Conservation (phyloP, 2,329 filamentous ascomycete species). For the Conoideocrella luteorostrata region DNA sequence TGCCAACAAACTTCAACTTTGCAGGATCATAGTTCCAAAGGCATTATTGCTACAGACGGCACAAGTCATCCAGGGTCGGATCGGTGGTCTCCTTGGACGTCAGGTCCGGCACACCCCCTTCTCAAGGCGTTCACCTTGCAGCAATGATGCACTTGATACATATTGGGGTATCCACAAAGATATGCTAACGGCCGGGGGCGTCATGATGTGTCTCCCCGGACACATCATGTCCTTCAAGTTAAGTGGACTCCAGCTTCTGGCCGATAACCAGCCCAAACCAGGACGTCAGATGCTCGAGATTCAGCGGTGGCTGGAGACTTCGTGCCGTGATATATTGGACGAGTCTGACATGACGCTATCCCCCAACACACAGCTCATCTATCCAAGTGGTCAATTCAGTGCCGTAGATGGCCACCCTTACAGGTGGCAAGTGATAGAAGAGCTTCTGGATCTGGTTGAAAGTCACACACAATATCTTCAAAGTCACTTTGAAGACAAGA, state of each 20-base stretch:
- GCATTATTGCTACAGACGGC: conserved; percentile 51
- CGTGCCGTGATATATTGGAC: conserved; percentile 56
- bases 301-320: conserved; percentile 41
- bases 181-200: conserved; percentile 32
- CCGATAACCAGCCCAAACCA: conserved; percentile 35
- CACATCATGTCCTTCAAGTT: conserved; percentile 60
- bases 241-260: conserved; percentile 51
- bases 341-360: conserved; percentile 54
- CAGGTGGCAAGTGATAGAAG: conserved; percentile 42
- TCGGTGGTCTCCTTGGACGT: conserved; percentile 49
- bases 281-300: conserved; percentile 42
- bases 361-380: conserved; percentile 50
- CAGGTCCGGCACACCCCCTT: conserved; percentile 52
- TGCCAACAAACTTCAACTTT: conserved; percentile 38
- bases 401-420: conserved; percentile 46
- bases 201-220: conserved; percentile 57
- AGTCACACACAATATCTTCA: conserved; percentile 30
- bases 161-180: conserved; percentile 13
- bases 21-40: conserved; percentile 50
- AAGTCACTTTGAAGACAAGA: conserved; percentile 14
- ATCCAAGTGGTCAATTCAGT: conserved; percentile 43
- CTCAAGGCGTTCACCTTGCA: conserved; percentile 2
- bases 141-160: not conserved
- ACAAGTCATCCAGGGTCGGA: conserved; percentile 45
- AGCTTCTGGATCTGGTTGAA: conserved; percentile 34